Evolutionary conservation across 225 moss, liverwort and hornwort species (phyloP).

Genomic region (Marchantia polymorpha): DNA sequence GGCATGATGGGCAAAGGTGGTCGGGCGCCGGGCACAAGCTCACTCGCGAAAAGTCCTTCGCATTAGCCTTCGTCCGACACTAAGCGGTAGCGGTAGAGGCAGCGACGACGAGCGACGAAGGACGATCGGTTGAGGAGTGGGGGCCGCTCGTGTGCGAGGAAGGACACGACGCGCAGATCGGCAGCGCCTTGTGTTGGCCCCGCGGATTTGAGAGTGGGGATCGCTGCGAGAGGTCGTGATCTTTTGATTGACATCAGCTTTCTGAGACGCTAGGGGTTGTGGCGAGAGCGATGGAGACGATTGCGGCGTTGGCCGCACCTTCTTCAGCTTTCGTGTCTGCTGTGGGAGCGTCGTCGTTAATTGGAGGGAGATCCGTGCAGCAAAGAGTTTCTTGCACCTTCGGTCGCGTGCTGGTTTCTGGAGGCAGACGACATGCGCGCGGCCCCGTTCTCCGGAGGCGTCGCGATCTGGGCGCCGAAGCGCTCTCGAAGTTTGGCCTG

Average conservation of each 20-base stretch:
- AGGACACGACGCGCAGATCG: background rate
- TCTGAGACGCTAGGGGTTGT: background rate
- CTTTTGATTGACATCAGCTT: background rate
- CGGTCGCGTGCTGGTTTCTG: conserved; percentile 9
- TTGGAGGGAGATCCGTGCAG: background rate
- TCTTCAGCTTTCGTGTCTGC: background rate
- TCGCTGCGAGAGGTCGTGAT: background rate
- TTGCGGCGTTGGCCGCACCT: conserved; percentile 29
- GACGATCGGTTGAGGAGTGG: background rate
- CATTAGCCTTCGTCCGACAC: too few species aligned
- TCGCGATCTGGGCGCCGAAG: conserved; percentile 2
- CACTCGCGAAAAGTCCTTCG: background rate
- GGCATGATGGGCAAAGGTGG: background rate
- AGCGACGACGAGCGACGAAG: background rate
- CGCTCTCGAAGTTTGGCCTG: conserved; percentile 1
- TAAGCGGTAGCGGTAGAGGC: too few species aligned
- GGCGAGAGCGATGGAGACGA: conserved; percentile 32
- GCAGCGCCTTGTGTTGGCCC: background rate
- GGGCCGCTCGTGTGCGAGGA: too few species aligned
- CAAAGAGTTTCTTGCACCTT: conserved; percentile 27
- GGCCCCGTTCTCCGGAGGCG: background rate
- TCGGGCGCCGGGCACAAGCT: background rate
- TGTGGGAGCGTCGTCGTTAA: background rate
- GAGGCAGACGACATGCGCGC: background rate
- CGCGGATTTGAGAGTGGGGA: background rate